Base-by-base conservation (phyloP, 768 basidiomycete genomes). In the Collybia sordida region DNA sequence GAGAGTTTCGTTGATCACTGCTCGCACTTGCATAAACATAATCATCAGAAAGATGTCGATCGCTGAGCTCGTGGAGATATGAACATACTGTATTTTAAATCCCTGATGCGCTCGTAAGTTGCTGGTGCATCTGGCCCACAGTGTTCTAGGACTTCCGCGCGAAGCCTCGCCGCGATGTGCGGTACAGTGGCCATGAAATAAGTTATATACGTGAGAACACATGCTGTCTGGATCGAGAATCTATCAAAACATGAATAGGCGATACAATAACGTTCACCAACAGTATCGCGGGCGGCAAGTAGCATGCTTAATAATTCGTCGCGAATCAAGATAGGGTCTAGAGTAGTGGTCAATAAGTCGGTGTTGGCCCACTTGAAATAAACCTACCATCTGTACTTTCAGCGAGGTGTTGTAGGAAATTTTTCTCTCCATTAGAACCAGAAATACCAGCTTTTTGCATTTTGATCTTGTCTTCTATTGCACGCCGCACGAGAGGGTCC, bases 301-400 rank as follows among this genome's bases (percentile, higher is more conserved):
- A 93, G 70, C 64, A 91, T 82, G 59, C 82, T 92, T 42, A 92
- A 73, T 11, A 92, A 65, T 54, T 93, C 86, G 66, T 92, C 88
- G 18, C 86, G 81, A 47, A 93, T 87, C 37, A 83, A 63, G 6
- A 79, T 71, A 9, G 68, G 68, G 60, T 91, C 89, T 91, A 57
- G 50, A 31, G 50, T 15, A 45, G 45, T 44, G 14, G 12, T 46
- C 31, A 21, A 52, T 47, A 17, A 27, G 24, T 23, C 12, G 19
- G 25, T 24, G 28, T 34, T n/a, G 35, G n/a, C 17, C 45, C 24
- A 43, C 6, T 45, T 42, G 24, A 22, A 49, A 34, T 23, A 15
- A 17, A 60, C 72, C 50, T 52, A 85, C 86, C 83, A 41, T 85
- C 73, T 1, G 85, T 86, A 53, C 77, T 80, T 47, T 83, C 81